Evolutionary conservation across 192 early-diverging fungal species (phyloP), one percentile per base, ranked within the genome.

Genomic region (Umbelopsis isabellina): DNA sequence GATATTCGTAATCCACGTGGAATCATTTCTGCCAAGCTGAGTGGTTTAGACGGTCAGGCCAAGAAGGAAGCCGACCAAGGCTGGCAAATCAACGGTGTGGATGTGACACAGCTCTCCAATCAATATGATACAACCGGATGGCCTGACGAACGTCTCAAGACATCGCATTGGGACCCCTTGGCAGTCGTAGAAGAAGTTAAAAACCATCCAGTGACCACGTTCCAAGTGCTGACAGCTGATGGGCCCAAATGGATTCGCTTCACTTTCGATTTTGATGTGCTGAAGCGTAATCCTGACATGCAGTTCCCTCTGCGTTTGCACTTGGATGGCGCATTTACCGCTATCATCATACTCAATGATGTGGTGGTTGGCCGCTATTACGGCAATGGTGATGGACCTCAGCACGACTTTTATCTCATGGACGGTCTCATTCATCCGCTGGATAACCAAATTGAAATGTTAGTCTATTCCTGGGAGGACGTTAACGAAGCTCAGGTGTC

Each of bases 1-100:
- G 93, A 96, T 75, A 84, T 89, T 27, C 84, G 87, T 15, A 89
- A 89, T 68, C 88, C 89, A 45, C 83, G 92, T 13, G 94, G 94
- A 8, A 72, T 96, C 41, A 83, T 90, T 48, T 84, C 86, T 1
- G 90, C 90, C 0, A 81, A 79, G 23, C 76, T 91, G 33, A 72
- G 77, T n/a, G 91, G 91, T 4, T 72, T 90, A 35, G 70, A 77
- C 33, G 52, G 78, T 10, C 65, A 80, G 44, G 74, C 80, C 0
- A 80, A 76, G 12, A 85, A 87, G 25, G 21, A 41, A 6, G 75
- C 83, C 10, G 49, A 75, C 5, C 73, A 87, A 27, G 73, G 52
- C 50, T 91, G 93, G 89, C 72, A 87, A 61, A 86, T 93, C 23
- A 82, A 87, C 27, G 93, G 94, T 46, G 88, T 96, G 2, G 91